phyloP scores from a whole-genome alignment of 1,284 basidiomycete genomes.

The Gymnopus androsaceus region DNA sequence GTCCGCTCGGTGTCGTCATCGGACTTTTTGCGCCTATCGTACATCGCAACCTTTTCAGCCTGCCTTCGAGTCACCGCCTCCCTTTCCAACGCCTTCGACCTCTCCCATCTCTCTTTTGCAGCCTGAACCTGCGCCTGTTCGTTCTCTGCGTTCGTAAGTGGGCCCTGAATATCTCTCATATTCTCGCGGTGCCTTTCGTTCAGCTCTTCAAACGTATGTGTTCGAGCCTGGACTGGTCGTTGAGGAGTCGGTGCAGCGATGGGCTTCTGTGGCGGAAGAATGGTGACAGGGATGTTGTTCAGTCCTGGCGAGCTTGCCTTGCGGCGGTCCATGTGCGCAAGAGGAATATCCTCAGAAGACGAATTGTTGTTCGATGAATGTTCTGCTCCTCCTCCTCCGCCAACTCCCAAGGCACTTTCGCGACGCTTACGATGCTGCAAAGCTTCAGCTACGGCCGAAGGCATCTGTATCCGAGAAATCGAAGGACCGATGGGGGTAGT shows the following conservation, averaged over 20 bases:
- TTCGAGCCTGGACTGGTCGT: conserved; percentile 47
- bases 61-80: conserved; percentile 68
- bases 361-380: conserved; percentile 40
- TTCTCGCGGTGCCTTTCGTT: conserved; percentile 81
- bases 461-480: conserved; percentile 50
- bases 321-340: conserved; percentile 38
- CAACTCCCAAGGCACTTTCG: conserved; percentile 55
- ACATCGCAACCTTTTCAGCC: conserved; percentile 65
- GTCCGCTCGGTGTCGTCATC: conserved; percentile 40
- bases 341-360: conserved; percentile 59
- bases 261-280: conserved; percentile 63
- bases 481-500: conserved; percentile 50
- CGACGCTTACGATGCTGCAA: conserved; percentile 65
- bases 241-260: conserved; percentile 51
- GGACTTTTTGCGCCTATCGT: conserved; percentile 49
- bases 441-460: conserved; percentile 74
- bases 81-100: conserved; percentile 66
- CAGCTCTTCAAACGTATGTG: conserved; percentile 77
- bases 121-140: conserved; percentile 68
- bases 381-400: conserved; percentile 36
- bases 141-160: conserved; percentile 70
- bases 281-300: conserved; percentile 48
- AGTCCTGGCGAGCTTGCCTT: conserved; percentile 34
- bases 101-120: conserved; percentile 77
- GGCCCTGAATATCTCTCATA: conserved; percentile 72